Conservation (phyloP, 495 filamentous ascomycete genomes). For the Podospora australis region DNA sequence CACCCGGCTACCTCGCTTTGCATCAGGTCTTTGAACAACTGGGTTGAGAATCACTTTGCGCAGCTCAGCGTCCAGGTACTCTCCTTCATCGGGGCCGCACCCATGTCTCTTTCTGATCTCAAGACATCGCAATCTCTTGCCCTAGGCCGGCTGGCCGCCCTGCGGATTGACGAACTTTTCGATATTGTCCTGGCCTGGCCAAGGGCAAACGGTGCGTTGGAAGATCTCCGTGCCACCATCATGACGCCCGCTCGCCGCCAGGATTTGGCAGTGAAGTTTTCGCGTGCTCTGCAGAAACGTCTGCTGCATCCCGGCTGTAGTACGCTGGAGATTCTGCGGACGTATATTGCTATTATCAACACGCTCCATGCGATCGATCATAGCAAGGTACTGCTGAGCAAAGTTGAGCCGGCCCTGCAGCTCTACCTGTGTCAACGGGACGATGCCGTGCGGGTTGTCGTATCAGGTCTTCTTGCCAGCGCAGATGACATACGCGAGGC, state of each 20-base stretch:
- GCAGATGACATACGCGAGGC: conserved; percentile 47
- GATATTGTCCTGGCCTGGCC: conserved; percentile 86
- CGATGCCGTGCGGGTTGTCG: conserved; percentile 82
- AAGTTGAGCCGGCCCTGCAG: conserved; percentile 76
- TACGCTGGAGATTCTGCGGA: conserved; percentile 78
- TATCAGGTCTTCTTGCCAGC: conserved; percentile 75
- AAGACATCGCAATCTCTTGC: conserved; percentile 78
- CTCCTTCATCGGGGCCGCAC: conserved; percentile 25
- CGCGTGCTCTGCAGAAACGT: conserved; percentile 57
- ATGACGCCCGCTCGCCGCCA: conserved; percentile 49
- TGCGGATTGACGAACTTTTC: conserved; percentile 78
- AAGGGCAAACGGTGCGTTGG: conserved; percentile 67
- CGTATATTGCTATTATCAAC: conserved; percentile 89
- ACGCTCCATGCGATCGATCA: conserved; percentile 85
- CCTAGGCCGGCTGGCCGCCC: conserved; percentile 66
- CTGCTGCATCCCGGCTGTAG: conserved; percentile 84
- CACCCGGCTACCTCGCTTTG: conserved; percentile 48
- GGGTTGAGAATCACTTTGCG: conserved; percentile 67
- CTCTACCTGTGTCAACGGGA: conserved; percentile 88
- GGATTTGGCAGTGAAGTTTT: conserved; percentile 68
- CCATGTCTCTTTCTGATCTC: conserved; percentile 53
- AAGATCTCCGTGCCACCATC: conserved; percentile 58
- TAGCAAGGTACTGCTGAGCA: conserved; percentile 82
- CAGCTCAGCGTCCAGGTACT: conserved; percentile 60
- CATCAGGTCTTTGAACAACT: conserved; percentile 52